Conservation (phyloP, 345 rosid species). For the Citrus maxima region DNA sequence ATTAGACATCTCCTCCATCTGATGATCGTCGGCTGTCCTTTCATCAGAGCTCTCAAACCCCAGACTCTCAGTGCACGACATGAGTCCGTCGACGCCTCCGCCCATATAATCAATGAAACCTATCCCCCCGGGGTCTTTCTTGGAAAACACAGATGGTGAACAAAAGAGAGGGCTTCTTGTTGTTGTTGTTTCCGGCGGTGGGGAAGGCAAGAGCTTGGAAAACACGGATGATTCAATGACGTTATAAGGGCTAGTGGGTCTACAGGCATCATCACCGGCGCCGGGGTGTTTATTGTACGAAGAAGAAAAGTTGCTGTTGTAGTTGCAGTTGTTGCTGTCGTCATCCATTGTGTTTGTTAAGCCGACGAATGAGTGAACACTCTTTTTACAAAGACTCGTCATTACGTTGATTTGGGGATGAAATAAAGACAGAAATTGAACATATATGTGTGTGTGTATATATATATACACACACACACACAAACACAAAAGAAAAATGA, state of each 20-base stretch:
- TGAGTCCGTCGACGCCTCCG: constrained; percentile 48
- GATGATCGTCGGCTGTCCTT: constrained; percentile 38
- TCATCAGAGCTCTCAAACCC: constrained; percentile 86
- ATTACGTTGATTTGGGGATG: constrained; percentile 10
- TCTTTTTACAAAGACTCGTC: constrained; percentile 53
- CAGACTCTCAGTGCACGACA: constrained; percentile 80
- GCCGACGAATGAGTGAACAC: constrained; percentile 42
- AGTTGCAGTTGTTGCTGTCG: too few species aligned
- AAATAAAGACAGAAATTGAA: neutral
- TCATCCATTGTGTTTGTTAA: constrained; percentile 3
- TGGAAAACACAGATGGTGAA: neutral
- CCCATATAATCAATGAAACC: constrained; percentile 48
- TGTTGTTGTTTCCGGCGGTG: neutral
- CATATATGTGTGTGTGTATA: neutral
- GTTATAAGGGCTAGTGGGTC: constrained; percentile 7
- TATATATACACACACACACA: too few species aligned
- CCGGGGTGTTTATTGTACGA: too few species aligned
- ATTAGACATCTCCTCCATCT: neutral
- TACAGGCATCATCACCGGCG: too few species aligned
- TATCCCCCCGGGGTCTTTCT: constrained; percentile 35
- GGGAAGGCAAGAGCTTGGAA: neutral
- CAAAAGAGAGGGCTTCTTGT: too few species aligned
- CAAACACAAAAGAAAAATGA: too few species aligned
- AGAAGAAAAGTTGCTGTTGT: neutral
- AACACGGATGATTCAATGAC: constrained; percentile 34